phyloP scores from a whole-genome alignment of 345 rosid species.

The Pugionium cornutum region DNA sequence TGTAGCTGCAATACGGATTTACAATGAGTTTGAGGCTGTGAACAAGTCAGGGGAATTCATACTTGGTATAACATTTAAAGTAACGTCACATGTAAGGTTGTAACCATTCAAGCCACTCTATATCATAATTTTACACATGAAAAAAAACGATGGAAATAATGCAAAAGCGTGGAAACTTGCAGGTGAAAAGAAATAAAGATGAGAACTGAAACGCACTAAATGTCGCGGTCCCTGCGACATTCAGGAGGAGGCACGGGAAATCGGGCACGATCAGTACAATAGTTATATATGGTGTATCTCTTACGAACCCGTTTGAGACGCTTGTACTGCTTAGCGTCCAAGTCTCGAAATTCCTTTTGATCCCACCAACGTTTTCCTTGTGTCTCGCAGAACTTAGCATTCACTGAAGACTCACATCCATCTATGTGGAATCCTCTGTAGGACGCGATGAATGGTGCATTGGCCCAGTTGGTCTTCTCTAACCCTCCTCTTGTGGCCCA shows the following conservation, averaged over 20 bases:
- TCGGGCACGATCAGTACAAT: slow-evolving; percentile 55
- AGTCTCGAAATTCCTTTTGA: slow-evolving; percentile 62
- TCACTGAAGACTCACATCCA: slow-evolving; percentile 62
- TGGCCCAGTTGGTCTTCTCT: slow-evolving; percentile 83
- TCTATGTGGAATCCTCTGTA: slow-evolving; percentile 63
- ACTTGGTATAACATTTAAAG: background rate
- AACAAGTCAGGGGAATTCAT: background rate
- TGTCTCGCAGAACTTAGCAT: slow-evolving; percentile 70
- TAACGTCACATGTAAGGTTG: slow-evolving; percentile 10
- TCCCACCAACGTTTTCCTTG: slow-evolving; percentile 80
- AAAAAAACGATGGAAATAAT: background rate
- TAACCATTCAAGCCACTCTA: background rate
- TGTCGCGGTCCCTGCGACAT: slow-evolving; percentile 64
- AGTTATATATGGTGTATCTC: slow-evolving; percentile 59
- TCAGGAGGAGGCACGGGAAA: slow-evolving; percentile 49
- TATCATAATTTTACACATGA: background rate
- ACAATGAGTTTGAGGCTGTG: background rate
- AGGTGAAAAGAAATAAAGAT: background rate
- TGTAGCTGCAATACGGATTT: no score
- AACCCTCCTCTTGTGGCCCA: slow-evolving; percentile 51
- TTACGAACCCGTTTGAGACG: slow-evolving; percentile 60
- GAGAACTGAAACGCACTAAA: slow-evolving; percentile 11
- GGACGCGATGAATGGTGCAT: slow-evolving; percentile 69
- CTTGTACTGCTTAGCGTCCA: slow-evolving; percentile 52
- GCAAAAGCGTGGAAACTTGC: background rate